Percentiles rank a stretch among this genome's conserved stretches.
Conservation (phyloP, 2,329 filamentous ascomycete genomes). For the Colletotrichum eremochloae region DNA sequence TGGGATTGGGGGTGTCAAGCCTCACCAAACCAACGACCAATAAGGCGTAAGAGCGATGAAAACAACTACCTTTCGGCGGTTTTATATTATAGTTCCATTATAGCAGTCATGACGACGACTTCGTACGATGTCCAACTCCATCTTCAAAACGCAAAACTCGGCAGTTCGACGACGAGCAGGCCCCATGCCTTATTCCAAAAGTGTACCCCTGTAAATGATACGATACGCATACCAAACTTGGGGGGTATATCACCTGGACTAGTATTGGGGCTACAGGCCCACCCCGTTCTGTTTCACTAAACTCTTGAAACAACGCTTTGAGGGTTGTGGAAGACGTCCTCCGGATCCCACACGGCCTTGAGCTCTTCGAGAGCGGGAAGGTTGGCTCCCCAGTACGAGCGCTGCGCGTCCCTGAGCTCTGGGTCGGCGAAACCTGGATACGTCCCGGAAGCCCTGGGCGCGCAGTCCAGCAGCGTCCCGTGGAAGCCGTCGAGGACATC, state of each 20-base stretch:
- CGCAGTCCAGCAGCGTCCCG: neutral
- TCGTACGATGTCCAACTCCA: neutral
- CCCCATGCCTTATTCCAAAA: neutral
- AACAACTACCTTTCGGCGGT: neutral
- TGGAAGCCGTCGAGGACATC: slow-evolving; percentile 3
- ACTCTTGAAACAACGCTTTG: slow-evolving; percentile 58
- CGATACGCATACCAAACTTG: neutral
- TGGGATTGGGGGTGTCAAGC: neutral
- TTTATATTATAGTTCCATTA: neutral
- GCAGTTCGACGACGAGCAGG: neutral
- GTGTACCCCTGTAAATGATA: neutral
- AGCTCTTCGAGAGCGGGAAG: slow-evolving; percentile 59
- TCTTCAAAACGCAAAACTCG: neutral
- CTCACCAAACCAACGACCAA: neutral
- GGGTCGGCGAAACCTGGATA: slow-evolving; percentile 76
- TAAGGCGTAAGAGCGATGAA: neutral
- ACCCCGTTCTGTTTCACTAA: neutral
- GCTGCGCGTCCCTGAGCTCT: slow-evolving; percentile 56
- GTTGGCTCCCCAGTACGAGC: slow-evolving; percentile 68
- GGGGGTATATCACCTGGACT: too few relatives aligned
- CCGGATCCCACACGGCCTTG: slow-evolving; percentile 66
- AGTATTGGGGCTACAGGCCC: neutral
- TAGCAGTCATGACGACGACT: neutral
- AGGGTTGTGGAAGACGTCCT: slow-evolving; percentile 69
- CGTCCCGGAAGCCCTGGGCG: slow-evolving; percentile 51